These are phyloP conservation scores for Pseudogymnoascus sp. DNA, from an alignment of 2,329 filamentous ascomycete species.

Conservation along the genomic window DNA sequence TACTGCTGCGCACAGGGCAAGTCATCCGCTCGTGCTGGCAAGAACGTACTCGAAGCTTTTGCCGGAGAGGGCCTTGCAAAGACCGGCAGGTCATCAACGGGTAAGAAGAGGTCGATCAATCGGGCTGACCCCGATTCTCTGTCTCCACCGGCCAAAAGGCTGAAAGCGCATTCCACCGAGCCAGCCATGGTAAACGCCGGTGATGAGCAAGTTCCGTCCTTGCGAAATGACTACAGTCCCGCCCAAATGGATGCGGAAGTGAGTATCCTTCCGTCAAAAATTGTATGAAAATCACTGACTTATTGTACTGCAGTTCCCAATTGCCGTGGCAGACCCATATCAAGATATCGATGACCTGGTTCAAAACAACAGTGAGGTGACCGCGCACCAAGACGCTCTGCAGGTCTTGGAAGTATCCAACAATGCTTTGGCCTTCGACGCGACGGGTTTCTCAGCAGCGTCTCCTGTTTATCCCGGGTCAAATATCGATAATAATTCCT, in stretches of 20 bases:
- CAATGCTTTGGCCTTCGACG: background rate
- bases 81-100: background rate
- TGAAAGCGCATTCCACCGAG: background rate
- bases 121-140: background rate
- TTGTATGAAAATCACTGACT: background rate
- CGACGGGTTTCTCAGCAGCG: background rate
- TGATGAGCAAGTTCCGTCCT: conserved; percentile 1
- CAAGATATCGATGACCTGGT: background rate
- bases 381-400: background rate
- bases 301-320: background rate
- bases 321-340: background rate
- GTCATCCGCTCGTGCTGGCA: background rate
- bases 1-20: background rate
- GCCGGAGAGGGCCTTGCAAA: background rate
- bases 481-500: background rate
- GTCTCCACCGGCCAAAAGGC: background rate
- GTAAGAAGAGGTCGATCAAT: background rate
- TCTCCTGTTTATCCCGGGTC: background rate
- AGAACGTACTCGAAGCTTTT: background rate
- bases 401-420: background rate
- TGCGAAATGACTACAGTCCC: background rate
- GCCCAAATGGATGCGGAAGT: background rate
- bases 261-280: background rate
- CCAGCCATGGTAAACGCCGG: background rate
- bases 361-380: background rate